Conservation (phyloP, 106 monocot genomes). For the Agapanthus africanus region DNA sequence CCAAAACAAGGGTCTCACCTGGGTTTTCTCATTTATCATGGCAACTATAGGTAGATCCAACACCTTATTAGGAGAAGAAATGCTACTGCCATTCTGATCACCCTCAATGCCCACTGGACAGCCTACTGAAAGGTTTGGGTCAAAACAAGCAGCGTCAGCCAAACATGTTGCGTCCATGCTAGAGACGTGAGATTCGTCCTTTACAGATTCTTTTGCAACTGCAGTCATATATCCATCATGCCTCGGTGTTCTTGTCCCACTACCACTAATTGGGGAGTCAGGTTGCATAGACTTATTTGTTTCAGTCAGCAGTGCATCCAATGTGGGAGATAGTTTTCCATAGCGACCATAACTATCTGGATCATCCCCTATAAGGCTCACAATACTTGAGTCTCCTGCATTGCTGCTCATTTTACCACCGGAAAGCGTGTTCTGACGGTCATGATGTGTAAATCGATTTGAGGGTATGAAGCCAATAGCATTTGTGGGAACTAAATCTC, state of each 20-base stretch:
- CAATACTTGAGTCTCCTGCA: constrained; percentile 28
- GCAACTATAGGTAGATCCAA: background rate
- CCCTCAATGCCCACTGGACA: background rate
- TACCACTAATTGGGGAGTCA: constrained; percentile 18
- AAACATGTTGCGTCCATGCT: background rate
- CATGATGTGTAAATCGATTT: constrained; percentile 19
- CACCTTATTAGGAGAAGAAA: background rate
- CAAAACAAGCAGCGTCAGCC: constrained; percentile 7
- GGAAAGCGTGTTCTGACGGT: constrained; percentile 6
- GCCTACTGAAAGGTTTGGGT: background rate
- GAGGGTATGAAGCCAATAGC: constrained; percentile 6
- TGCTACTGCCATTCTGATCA: constrained; percentile 8
- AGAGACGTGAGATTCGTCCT: constrained; percentile 4
- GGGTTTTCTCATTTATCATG: constrained; percentile 3
- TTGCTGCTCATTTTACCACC: constrained; percentile 12
- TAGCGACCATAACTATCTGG: constrained; percentile 41
- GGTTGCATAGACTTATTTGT: constrained; percentile 26
- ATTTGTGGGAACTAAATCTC: constrained; percentile 10
- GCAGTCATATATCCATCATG: background rate
- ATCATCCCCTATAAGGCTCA: constrained; percentile 37
- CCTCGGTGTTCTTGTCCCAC: background rate
- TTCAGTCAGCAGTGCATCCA: constrained; percentile 42
- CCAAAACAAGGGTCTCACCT: constrained; percentile 21
- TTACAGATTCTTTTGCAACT: constrained; percentile 5
- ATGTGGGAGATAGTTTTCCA: constrained; percentile 48